phyloP scores from a whole-genome alignment of 352 stramenopile genomes.

The Peronospora farinosa region DNA sequence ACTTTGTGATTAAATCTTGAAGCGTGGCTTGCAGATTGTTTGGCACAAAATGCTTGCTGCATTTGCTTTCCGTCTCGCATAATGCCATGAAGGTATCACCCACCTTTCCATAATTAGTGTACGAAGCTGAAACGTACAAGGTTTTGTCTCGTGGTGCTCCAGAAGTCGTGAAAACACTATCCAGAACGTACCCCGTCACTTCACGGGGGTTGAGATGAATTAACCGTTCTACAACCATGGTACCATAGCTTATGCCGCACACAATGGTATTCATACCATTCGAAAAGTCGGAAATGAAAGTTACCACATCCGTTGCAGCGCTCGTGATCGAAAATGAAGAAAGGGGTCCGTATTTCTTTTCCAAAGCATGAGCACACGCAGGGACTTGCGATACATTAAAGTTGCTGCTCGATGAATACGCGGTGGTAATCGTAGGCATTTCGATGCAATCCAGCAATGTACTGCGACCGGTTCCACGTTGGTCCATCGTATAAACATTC shows the following conservation, averaged over 20 bases:
- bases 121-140: constrained; percentile 35
- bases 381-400: constrained; percentile 27
- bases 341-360: constrained; percentile 35
- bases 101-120: constrained; percentile 34
- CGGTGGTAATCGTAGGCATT: no score
- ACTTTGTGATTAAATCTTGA: constrained; percentile 13
- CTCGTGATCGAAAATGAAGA: constrained; percentile 44
- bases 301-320: constrained; percentile 30
- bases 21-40: constrained; percentile 13
- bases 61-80: constrained; percentile 16
- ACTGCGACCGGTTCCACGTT: constrained; percentile 39
- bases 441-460: constrained; percentile 33
- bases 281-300: constrained; percentile 30
- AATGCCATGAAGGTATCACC: constrained; percentile 27
- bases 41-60: constrained; percentile 13
- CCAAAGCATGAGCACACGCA: constrained; percentile 30
- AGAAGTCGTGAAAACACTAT: constrained; percentile 35
- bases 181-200: constrained; percentile 45
- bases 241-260: constrained; percentile 48
- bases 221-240: constrained; percentile 36
- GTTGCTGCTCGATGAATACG: constrained; percentile 19
- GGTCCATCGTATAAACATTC: constrained; percentile 55
- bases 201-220: constrained; percentile 42
- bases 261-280: constrained; percentile 29
- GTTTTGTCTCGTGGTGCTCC: constrained; percentile 22